These are phyloP conservation scores for Hydnum rufescens DNA, from an alignment of 768 basidiomycete species.

Conservation along the genomic window DNA sequence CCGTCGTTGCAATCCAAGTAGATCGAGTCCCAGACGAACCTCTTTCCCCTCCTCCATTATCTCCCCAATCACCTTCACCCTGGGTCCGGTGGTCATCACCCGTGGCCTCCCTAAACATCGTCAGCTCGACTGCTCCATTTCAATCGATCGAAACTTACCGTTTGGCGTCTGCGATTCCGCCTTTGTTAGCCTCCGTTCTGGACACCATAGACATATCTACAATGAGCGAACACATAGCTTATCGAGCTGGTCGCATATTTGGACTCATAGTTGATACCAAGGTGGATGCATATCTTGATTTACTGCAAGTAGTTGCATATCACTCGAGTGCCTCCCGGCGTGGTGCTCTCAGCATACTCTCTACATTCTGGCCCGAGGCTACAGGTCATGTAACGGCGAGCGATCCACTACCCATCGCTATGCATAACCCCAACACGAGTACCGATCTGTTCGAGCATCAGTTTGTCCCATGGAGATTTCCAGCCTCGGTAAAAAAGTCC, in stretches of 20 bases:
- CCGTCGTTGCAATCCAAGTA: not conserved
- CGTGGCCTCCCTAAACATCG: not conserved
- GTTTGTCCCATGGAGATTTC: slow-evolving; percentile 51
- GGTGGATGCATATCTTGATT: slow-evolving; percentile 46
- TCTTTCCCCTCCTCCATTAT: not conserved
- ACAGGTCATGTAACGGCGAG: slow-evolving; percentile 47
- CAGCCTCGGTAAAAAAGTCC: slow-evolving; percentile 9
- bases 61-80: too few species aligned
- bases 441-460: slow-evolving; percentile 21
- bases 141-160: slow-evolving; percentile 37
- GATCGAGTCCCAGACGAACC: not conserved
- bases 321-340: slow-evolving; percentile 35
- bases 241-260: slow-evolving; percentile 36
- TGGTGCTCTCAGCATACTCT: slow-evolving; percentile 34
- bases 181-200: slow-evolving; percentile 40
- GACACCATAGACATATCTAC: slow-evolving; percentile 30
- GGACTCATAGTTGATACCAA: slow-evolving; percentile 35
- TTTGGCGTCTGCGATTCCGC: slow-evolving; percentile 39
- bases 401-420: slow-evolving; percentile 27
- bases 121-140: slow-evolving; percentile 36
- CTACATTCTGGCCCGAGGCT: slow-evolving; percentile 45
- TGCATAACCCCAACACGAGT: not conserved
- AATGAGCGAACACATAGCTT: slow-evolving; percentile 20
- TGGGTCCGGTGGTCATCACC: not conserved
- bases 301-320: slow-evolving; percentile 53